Evolutionary conservation across 306 rosid species (phyloP), one percentile per base, ranked within the genome.

Genomic region (Trichosanthes truncata): DNA sequence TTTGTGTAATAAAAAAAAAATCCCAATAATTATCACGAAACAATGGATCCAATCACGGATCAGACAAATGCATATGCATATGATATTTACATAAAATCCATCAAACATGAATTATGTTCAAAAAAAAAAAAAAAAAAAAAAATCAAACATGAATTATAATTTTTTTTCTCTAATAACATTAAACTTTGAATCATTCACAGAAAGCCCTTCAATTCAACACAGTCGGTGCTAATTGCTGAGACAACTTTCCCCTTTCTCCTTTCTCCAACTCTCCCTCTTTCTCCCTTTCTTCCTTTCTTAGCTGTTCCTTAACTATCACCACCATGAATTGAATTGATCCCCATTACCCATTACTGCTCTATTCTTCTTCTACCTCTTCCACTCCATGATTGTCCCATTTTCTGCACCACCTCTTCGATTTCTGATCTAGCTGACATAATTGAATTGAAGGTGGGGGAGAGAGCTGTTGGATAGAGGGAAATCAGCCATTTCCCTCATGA

Each of bases 41-140:
- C 78, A 14, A 52, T 33, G 63, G 78, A 74, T 74, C 63, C 62
- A 74, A 74, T 74, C 48, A 52, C 63, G 38, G 10, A 52, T 74
- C 63, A 52, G 78, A 74, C 62, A n/a, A 20, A 74, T 18, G 18
- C 78, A 31, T 52, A 52, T 9, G 18, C 78, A 31, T 52, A 7
- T 49, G 25, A 74, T 48, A 6, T 73, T 29, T 3, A 25, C 77
- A 46, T 15, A 29, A 46, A 74, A 48, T 69, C 76, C 55, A 66
- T 6, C 73, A 14, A 1, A 62, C 7, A 26, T 61, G 31, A 62
- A 62, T n/a, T 55, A 7, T 55, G n/a, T n/a, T n/a, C n/a, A 15
- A 17, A n/a, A n/a, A n/a, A n/a, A n/a, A n/a, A n/a, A n/a, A n/a
- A n/a, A n/a, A n/a, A n/a, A n/a, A n/a, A n/a, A n/a, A n/a, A n/a